A percentile compares a stretch with the other conserved stretches of the same genome.
Conservation (phyloP, 495 filamentous ascomycete genomes). For the Tirmania nivea region DNA sequence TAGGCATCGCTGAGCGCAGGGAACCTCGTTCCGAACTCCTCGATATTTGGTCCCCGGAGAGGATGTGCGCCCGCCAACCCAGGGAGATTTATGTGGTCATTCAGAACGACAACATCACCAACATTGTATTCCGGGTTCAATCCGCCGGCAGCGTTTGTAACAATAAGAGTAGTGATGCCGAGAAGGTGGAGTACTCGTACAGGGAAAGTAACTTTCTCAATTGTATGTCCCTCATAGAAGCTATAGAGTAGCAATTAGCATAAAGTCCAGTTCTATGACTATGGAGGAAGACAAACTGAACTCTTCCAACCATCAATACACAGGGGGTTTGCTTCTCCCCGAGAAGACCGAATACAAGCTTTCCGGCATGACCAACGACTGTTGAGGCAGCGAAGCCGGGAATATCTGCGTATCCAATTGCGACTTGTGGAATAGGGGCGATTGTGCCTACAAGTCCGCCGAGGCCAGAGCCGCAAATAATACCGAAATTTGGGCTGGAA, state of each 20-base stretch:
- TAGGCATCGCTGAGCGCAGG: slow-evolving; percentile 56
- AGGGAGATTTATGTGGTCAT: slow-evolving; percentile 61
- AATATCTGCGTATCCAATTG: slow-evolving; percentile 40
- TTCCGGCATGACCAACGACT: slow-evolving; percentile 55
- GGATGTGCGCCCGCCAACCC: slow-evolving; percentile 49
- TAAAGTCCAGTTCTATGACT: background rate
- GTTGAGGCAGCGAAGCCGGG: slow-evolving; percentile 44
- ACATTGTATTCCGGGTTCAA: slow-evolving; percentile 46
- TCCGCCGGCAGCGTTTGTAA: slow-evolving; percentile 60
- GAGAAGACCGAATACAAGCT: slow-evolving; percentile 47
- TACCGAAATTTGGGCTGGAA: slow-evolving; percentile 33
- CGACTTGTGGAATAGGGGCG: slow-evolving; percentile 28
- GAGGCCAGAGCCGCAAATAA: slow-evolving; percentile 55
- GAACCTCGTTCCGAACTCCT: slow-evolving; percentile 48
- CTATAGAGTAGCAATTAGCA: slow-evolving; percentile 22
- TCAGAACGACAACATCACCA: slow-evolving; percentile 50
- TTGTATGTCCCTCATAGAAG: slow-evolving; percentile 57
- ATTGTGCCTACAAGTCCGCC: slow-evolving; percentile 43
- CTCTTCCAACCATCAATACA: slow-evolving; percentile 51
- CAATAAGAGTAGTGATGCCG: slow-evolving; percentile 40
- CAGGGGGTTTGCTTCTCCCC: slow-evolving; percentile 32
- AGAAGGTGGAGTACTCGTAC: slow-evolving; percentile 47
- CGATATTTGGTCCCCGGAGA: slow-evolving; percentile 46
- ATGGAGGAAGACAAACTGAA: slow-evolving; percentile 33
- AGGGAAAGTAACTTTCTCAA: slow-evolving; percentile 46